Evolutionary conservation across 2,329 filamentous ascomycete genomes (phyloP).

Genomic region (Fusarium heterosporum): DNA sequence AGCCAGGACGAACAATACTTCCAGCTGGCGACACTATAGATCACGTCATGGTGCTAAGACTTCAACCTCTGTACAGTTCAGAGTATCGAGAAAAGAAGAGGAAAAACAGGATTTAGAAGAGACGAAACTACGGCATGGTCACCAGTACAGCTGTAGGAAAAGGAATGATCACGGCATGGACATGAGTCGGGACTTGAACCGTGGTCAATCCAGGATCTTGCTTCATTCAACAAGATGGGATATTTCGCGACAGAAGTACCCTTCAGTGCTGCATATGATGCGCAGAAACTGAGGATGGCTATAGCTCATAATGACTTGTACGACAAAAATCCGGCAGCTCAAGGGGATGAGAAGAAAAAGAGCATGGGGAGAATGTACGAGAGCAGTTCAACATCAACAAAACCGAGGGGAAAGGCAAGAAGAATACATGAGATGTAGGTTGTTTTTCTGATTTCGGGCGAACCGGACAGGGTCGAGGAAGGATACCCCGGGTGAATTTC

Average conservation of each 20-base stretch:
- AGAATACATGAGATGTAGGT: constrained; percentile 1
- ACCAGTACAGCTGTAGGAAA: constrained; percentile 6
- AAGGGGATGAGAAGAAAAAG: constrained; percentile 14
- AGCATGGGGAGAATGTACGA: constrained; percentile 38
- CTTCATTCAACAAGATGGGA: constrained; percentile 35
- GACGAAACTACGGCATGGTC: constrained; percentile 1
- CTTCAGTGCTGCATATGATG: neutral
- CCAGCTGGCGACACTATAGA: constrained; percentile 4
- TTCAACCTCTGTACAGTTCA: neutral
- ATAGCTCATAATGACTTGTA: constrained; percentile 39
- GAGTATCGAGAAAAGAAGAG: constrained; percentile 1
- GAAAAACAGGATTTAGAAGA: constrained; percentile 3
- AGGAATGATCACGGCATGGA: constrained; percentile 22
- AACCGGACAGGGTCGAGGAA: constrained; percentile 6
- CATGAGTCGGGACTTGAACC: constrained; percentile 35
- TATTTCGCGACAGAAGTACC: constrained; percentile 10
- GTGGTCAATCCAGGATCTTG: constrained; percentile 22
- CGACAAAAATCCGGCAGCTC: constrained; percentile 33
- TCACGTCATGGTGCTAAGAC: constrained; percentile 22
- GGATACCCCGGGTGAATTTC: constrained; percentile 44
- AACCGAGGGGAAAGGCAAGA: constrained; percentile 8
- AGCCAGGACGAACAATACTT: neutral
- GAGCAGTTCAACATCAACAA: constrained; percentile 11
- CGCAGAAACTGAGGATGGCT: neutral
- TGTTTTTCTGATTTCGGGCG: constrained; percentile 14